Evolutionary conservation across 164 flowering plant species (phyloP).

Genomic region (Aristolochia contorta): DNA sequence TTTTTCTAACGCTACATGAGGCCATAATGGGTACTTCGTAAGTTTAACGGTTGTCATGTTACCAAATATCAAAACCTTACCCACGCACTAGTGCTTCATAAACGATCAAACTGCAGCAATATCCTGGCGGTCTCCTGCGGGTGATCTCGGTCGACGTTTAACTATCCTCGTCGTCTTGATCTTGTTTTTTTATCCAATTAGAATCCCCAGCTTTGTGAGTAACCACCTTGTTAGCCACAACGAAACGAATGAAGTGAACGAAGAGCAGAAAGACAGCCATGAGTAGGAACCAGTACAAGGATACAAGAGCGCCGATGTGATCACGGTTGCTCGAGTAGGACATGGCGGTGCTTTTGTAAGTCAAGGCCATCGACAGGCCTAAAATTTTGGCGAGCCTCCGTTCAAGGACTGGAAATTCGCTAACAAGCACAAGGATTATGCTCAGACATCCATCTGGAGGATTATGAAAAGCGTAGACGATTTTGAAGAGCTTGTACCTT

Average conservation of each 20-base stretch:
- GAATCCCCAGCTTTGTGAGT: neutral
- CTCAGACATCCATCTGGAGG: slow-evolving; percentile 6
- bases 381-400: slow-evolving; percentile 5
- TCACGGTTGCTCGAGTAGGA: neutral
- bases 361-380: slow-evolving; percentile 6
- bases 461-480: no score
- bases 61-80: no score
- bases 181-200: no score
- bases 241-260: neutral
- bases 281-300: neutral
- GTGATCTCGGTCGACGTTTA: no score
- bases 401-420: slow-evolving; percentile 11
- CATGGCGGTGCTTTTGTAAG: slow-evolving; percentile 3
- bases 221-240: neutral
- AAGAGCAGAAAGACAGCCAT: neutral
- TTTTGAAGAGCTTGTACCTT: no score
- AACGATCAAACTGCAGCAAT: no score
- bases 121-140: no score
- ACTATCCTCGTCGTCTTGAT: no score
- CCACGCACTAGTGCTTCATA: no score
- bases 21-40: no score
- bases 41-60: no score
- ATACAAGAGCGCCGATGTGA: neutral
- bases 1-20: no score
- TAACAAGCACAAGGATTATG: slow-evolving; percentile 18